A percentile compares a stretch with the other conserved stretches of the same genome.
Conservation (phyloP, 2,329 filamentous ascomycete genomes). For the Colletotrichum siamense region DNA sequence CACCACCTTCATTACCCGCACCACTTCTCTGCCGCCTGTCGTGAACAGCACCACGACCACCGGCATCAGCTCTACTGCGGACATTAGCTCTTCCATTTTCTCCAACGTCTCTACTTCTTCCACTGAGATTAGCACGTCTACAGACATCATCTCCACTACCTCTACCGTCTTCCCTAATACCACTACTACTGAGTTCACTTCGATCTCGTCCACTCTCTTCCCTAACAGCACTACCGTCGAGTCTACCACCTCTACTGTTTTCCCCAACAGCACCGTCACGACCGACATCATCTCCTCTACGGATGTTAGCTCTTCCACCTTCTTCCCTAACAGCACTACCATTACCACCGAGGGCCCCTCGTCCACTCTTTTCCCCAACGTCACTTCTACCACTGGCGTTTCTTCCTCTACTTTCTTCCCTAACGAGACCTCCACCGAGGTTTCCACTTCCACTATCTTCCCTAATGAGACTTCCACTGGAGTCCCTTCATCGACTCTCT, state of each 20-base stretch:
- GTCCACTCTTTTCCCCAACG: background rate
- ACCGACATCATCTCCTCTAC: background rate
- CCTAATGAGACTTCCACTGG: background rate
- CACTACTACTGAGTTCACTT: background rate
- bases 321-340: background rate
- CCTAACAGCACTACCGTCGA: background rate
- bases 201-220: background rate
- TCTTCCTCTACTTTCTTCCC: background rate
- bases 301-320: background rate
- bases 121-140: background rate
- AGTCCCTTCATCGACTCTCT: background rate
- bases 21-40: background rate
- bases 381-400: background rate
- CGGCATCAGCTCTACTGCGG: background rate
- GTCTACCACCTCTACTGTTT: background rate
- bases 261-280: background rate
- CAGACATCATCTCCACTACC: background rate
- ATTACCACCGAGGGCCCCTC: background rate
- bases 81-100: background rate
- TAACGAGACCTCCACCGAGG: background rate
- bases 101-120: background rate
- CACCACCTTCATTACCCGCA: slow-evolving; percentile 19
- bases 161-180: background rate
- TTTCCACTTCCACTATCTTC: background rate
- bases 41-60: background rate